These are phyloP conservation scores for Trichophyton rubrum DNA, from an alignment of 2,329 filamentous ascomycete species.

Conservation along the genomic window DNA sequence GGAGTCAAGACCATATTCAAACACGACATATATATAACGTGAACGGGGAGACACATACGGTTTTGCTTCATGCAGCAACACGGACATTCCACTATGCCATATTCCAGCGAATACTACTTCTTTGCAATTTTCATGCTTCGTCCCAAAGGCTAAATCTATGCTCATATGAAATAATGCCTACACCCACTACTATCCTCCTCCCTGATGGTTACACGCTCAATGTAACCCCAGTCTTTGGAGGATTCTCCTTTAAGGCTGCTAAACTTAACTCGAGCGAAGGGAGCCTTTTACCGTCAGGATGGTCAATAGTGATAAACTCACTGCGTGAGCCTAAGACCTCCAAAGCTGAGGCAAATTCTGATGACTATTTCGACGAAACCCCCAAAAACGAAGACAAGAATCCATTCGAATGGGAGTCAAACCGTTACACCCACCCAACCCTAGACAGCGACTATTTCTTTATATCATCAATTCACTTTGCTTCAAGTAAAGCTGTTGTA, in stretches of 20 bases:
- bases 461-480: conserved; percentile 82
- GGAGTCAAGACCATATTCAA: not conserved
- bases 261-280: conserved; percentile 57
- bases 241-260: conserved; percentile 75
- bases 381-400: not conserved
- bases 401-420: conserved; percentile 31
- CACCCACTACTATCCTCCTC: conserved; percentile 40
- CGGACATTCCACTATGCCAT: not conserved
- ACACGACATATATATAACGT: not conserved
- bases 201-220: conserved; percentile 79
- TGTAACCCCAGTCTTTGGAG: conserved; percentile 79
- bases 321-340: not conserved
- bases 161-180: not conserved
- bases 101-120: not conserved
- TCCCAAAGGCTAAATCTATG: not conserved
- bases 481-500: conserved; percentile 67
- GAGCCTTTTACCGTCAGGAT: conserved; percentile 64
- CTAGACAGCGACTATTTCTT: conserved; percentile 70
- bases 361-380: not conserved
- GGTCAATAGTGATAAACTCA: conserved; percentile 69
- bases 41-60: not conserved
- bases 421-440: conserved; percentile 62
- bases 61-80: not conserved
- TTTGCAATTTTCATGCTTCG: not conserved
- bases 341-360: conserved; percentile 2